Percentiles rank a stretch among this genome's conserved stretches.
These are phyloP conservation scores for Boletus rubropictus DNA, from an alignment of 768 basidiomycete species.

Conservation along the genomic window DNA sequence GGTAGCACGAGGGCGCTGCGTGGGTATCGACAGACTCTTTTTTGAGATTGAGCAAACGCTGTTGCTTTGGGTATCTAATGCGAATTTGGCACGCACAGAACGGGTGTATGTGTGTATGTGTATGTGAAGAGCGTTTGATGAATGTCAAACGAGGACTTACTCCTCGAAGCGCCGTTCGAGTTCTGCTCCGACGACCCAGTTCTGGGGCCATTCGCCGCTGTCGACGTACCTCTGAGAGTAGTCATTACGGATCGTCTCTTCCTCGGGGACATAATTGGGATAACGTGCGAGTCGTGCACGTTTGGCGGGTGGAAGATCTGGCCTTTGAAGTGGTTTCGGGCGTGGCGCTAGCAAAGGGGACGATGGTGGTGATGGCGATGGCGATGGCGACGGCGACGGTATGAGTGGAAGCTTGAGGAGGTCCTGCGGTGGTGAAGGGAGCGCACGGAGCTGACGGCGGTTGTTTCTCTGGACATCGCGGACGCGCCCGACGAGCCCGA, in stretches of 20 bases:
- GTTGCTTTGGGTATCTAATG: slow-evolving; percentile 88
- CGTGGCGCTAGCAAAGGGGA: slow-evolving; percentile 37
- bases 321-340: slow-evolving; percentile 35
- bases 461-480: slow-evolving; percentile 51
- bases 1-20: slow-evolving; percentile 69
- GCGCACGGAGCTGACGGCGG: slow-evolving; percentile 49
- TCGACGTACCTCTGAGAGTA: slow-evolving; percentile 88
- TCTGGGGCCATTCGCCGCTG: slow-evolving; percentile 89
- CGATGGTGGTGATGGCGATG: slow-evolving; percentile 42
- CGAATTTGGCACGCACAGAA: not conserved
- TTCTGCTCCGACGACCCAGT: slow-evolving; percentile 86
- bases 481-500: slow-evolving; percentile 50
- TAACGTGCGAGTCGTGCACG: slow-evolving; percentile 66
- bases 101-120: not conserved
- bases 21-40: slow-evolving; percentile 66
- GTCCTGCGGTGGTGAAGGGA: slow-evolving; percentile 51
- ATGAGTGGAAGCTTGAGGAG: slow-evolving; percentile 55
- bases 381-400: slow-evolving; percentile 50
- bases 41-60: slow-evolving; percentile 77
- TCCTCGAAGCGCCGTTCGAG: slow-evolving; percentile 89
- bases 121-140: not conserved
- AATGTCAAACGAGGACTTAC: slow-evolving; percentile 42
- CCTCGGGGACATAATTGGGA: slow-evolving; percentile 81
- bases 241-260: slow-evolving; percentile 96
- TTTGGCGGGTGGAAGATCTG: slow-evolving; percentile 63